These are phyloP conservation scores for Erodium maritimum DNA, from an alignment of 345 rosid genomes.

Conservation along the genomic window DNA sequence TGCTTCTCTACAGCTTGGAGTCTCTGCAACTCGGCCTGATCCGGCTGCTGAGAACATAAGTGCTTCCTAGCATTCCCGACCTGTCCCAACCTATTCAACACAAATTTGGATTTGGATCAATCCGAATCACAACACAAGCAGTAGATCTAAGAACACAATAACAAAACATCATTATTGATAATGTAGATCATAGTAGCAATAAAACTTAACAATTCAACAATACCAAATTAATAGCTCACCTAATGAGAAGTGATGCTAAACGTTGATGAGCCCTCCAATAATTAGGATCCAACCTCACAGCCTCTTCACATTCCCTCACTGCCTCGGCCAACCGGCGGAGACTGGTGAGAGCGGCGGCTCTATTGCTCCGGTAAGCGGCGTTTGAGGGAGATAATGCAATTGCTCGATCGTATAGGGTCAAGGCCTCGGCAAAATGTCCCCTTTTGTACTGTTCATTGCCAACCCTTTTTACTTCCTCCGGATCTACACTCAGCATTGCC, in stretches of 20 bases:
- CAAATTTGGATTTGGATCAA: too few relatives aligned
- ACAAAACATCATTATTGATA: too few relatives aligned
- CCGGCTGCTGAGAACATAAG: constrained; percentile 36
- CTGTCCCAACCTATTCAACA: constrained; percentile 81
- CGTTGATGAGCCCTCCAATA: constrained; percentile 81
- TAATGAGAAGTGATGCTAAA: constrained; percentile 58
- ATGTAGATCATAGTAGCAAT: too few relatives aligned
- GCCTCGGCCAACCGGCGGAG: constrained; percentile 71
- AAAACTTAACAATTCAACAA: too few relatives aligned
- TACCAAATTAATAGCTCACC: too few relatives aligned
- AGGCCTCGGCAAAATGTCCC: constrained; percentile 60
- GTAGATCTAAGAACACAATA: too few relatives aligned
- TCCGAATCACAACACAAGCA: too few relatives aligned
- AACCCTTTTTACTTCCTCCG: constrained; percentile 59
- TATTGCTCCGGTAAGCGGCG: constrained; percentile 61
- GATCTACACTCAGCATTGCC: constrained; percentile 18
- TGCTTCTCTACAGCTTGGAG: constrained; percentile 63
- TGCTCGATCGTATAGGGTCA: constrained; percentile 73
- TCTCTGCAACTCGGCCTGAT: constrained; percentile 44
- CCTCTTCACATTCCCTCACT: constrained; percentile 67
- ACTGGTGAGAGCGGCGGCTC: constrained; percentile 70
- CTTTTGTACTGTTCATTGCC: constrained; percentile 80
- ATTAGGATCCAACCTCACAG: constrained; percentile 68
- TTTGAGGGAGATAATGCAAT: constrained; percentile 53
- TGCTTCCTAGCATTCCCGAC: constrained; percentile 67